Evolutionary conservation across 768 basidiomycete species (phyloP), one percentile per base, ranked within the genome.

Genomic region (Gautieria morchelliformis): DNA sequence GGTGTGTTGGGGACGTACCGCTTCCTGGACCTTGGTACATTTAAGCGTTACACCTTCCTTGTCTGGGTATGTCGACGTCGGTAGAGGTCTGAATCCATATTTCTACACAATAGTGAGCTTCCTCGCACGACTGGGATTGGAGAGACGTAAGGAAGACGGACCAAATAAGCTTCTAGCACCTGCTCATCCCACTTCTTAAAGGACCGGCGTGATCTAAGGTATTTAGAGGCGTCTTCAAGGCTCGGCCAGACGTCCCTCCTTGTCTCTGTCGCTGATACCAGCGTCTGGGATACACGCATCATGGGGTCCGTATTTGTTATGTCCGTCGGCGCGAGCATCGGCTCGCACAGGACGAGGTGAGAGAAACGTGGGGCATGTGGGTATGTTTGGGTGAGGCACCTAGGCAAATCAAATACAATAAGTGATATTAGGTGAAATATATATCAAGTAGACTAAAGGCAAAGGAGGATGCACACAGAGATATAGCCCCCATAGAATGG

Each of bases 401-500:
- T 85, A 47, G 3, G n/a, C 27, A 27, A 39, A 30, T 41, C 47
- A 22, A 45, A 27, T 27, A 27, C 27, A 27, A 27, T 27, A 27
- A 5, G 27, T 27, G 27, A 27, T 2, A 5, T 27, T 27, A 27
- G 27, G 27, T 8, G 11, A 50, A 27, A n/a, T 39, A 15, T 20
- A 46, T n/a, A 20, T 3, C 41, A 53, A 51, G 17, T 20, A 27
- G 2, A 27, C 17, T 5, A 3, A 30, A 10, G 35, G 47, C 17
- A 42, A 8, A 15, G 47, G 32, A 35, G 45, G 19, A 51, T 37
- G 35, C 60, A 69, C 79, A 85, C 85, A 84, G 78, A 20, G 79
- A 72, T 56, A 83, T 82, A 40, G 78, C 84, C 14, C 85, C 85
- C 19, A 87, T 68, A 1, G 84, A 85, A 65, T 87, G 85, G 0